Evolutionary conservation across 73 alveolate genomes (phyloP), one percentile per base, ranked within the genome.

Genomic region (Effrenium voratum): DNA sequence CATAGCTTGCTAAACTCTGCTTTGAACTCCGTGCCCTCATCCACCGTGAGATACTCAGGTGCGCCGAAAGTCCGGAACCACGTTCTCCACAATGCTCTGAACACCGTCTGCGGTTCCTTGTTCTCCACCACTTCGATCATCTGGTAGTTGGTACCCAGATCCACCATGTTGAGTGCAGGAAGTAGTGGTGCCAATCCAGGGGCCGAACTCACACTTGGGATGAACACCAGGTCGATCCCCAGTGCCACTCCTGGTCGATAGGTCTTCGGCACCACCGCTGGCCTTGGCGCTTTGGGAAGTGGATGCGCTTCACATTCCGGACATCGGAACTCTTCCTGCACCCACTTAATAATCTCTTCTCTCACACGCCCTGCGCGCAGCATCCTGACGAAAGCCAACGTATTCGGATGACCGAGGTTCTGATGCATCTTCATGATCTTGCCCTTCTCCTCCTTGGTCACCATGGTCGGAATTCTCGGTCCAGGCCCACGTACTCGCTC

Each of bases 91-190:
- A 79, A 22, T 3, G 44, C 68, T 38, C 68, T 16, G 45, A n/a
- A 79, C 2, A 44, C 68, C 26, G 34, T 8, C 44, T 43, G 28
- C 2, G 66, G 91, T 44, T 13, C 12, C 66, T 79, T 79, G 70
- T 41, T 10, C 15, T 13, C 15, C 45, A 79, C 68, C 24, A 3
- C 5, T 32, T 79, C 91, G 19, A 79, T 44, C 50, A 44, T 36
- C 44, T 79, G 91, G 30, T 79, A 79, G 41, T 40, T 43, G 68
- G 41, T 79, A 10, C 91, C 91, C 45, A 41, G n/a, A 36, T 79
- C 91, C 28, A 79, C 68, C 68, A 79, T 44, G 12, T 28, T 28
- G 28, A 79, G 44, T 8, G 16, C 6, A 4, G 70, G 50, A 8
- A 34, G 13, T 49, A 38, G 3, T 5, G 45, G 6, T 36, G 26